phyloP scores from a whole-genome alignment of 2,329 filamentous ascomycete species.

The Colletotrichum sublineola region DNA sequence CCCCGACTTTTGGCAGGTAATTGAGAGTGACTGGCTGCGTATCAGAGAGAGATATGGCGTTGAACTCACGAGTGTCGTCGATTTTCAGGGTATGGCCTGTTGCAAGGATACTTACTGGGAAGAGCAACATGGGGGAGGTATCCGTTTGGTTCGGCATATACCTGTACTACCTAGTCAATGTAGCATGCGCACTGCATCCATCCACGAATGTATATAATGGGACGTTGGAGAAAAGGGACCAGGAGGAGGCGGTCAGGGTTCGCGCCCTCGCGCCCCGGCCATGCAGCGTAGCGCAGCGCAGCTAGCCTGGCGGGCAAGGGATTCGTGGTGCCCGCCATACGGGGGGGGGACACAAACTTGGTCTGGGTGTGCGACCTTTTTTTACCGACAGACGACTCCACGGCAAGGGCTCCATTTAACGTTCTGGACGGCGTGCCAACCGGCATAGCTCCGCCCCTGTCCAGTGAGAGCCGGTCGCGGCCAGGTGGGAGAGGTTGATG shows the following conservation, averaged over 20 bases:
- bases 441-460: slow-evolving; percentile 24
- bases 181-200: slow-evolving; percentile 8
- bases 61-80: slow-evolving; percentile 10
- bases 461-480: slow-evolving; percentile 11
- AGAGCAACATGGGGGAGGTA: neutral
- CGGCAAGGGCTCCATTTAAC: neutral
- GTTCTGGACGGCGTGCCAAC: slow-evolving; percentile 10
- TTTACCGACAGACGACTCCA: slow-evolving; percentile 26
- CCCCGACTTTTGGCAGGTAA: neutral
- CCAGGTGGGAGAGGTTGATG: slow-evolving; percentile 14
- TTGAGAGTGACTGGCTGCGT: neutral
- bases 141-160: neutral
- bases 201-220: slow-evolving; percentile 11
- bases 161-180: neutral
- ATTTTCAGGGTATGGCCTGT: slow-evolving; percentile 29
- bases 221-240: slow-evolving; percentile 16
- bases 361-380: neutral
- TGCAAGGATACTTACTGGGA: slow-evolving; percentile 20
- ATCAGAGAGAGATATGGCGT: neutral
- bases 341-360: slow-evolving; percentile 4
- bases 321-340: neutral
- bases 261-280: neutral
- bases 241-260: slow-evolving; percentile 17
- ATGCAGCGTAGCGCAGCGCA: neutral
- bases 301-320: neutral